These are phyloP conservation scores for Rubroboletus pulcherrimus DNA, from an alignment of 768 basidiomycete species.

Conservation along the genomic window DNA sequence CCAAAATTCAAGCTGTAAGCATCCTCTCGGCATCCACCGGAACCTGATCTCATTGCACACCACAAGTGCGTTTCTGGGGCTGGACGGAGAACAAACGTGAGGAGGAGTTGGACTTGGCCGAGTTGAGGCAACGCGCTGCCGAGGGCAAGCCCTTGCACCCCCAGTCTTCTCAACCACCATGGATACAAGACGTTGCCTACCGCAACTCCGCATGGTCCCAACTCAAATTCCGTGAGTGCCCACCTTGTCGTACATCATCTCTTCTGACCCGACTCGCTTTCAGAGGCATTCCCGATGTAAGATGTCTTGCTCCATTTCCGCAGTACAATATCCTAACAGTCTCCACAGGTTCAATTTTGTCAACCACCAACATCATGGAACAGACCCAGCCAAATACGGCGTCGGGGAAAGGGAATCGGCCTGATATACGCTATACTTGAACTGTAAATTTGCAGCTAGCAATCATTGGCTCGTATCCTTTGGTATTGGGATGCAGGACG, in stretches of 20 bases:
- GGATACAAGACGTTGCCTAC: conserved; percentile 84
- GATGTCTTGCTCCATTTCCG: conserved; percentile 21
- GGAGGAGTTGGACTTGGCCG: conserved; percentile 69
- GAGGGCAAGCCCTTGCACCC: conserved; percentile 88
- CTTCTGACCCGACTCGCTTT: conserved; percentile 12
- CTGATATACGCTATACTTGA: conserved; percentile 15
- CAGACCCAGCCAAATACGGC: conserved; percentile 78
- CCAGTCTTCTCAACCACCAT: conserved; percentile 71
- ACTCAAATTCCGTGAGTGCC: conserved; percentile 79
- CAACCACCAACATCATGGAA: conserved; percentile 84
- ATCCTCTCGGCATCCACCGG: conserved; percentile 5
- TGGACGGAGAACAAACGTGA: conserved; percentile 89
- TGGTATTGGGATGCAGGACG: neutral
- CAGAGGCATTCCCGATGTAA: conserved; percentile 76
- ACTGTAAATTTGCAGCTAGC: conserved; percentile 7
- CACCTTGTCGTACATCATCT: conserved; percentile 1
- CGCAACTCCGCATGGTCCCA: conserved; percentile 92
- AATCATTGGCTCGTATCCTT: neutral
- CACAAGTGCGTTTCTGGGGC: conserved; percentile 87
- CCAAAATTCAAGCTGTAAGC: conserved; percentile 81
- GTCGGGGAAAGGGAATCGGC: conserved; percentile 31
- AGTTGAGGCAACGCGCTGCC: conserved; percentile 68
- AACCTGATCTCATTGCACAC: conserved; percentile 11
- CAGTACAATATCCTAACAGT: conserved; percentile 4
- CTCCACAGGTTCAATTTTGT: conserved; percentile 88